Evolutionary conservation across 2,329 filamentous ascomycete genomes (phyloP), one percentile per base, ranked within the genome.

Genomic region (Bipolaris oryzae): DNA sequence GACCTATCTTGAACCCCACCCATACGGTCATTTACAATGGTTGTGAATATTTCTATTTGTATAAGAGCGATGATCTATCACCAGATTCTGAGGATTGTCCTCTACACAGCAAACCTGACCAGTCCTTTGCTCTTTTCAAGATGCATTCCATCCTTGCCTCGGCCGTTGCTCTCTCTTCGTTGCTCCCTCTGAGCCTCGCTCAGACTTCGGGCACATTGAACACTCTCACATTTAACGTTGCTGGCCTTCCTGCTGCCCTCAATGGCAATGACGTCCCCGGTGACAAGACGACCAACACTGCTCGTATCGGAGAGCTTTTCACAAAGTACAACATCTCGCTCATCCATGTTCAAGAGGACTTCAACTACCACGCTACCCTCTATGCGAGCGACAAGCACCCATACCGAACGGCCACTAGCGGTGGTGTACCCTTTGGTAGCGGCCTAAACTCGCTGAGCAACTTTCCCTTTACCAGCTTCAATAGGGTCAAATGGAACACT

Each of bases 271-370:
- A 82, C 4, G 82, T 88, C 1, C 81, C 84, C 1, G 86, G 87
- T 20, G 83, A 87, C 72, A 89, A 89, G 75, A 75, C 77, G 0
- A 79, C 78, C 6, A 89, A 89, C 71, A 79, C 85, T 1, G 76
- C 76, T 9, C 71, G 75, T 25, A 87, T 89, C 46, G 87, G 87
- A 0, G 69, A 78, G 4, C 78, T 82, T 50, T 85, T 89, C 63
- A 76, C 82, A 5, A 61, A 83, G 66, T 83, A 86, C 55, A 80
- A 75, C 53, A 87, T 85, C 74, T 85, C 87, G 62, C 75, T 89
- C 25, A 85, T 89, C 68, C 81, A 90, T 61, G 77, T 87, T 13
- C 87, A 90, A 70, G 87, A 89, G 78, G 85, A 89, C 70, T 89
- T 89, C 79, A 88, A 88, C 75, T 89, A 85, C 73, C 86, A 90